A percentile compares a stretch with the other conserved stretches of the same genome.
These are phyloP conservation scores for Bipolaris zeicola DNA, from an alignment of 2,329 filamentous ascomycete genomes.

Conservation along the genomic window DNA sequence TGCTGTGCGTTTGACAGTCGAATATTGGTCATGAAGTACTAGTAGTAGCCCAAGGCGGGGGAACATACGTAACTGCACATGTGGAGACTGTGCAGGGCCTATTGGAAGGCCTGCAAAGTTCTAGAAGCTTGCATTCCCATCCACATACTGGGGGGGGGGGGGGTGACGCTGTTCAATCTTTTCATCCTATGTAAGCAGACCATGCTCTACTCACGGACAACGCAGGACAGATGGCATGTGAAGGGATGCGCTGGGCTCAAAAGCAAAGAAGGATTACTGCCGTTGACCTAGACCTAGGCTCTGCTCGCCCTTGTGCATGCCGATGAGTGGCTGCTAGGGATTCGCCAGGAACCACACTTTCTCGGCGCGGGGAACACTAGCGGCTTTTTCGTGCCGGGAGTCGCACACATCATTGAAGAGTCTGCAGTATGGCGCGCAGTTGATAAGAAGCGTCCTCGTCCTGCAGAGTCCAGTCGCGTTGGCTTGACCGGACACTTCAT, in stretches of 20 bases:
- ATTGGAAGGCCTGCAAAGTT: constrained; percentile 23
- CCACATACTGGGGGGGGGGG: not conserved
- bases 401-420: constrained; percentile 20
- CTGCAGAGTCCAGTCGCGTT: not conserved
- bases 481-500: not conserved
- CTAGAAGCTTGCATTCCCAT: constrained; percentile 9
- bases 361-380: constrained; percentile 35
- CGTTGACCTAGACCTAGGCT: not conserved
- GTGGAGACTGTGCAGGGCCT: constrained; percentile 17
- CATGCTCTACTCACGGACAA: not conserved
- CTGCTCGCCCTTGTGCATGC: constrained; percentile 14
- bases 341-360: constrained; percentile 29
- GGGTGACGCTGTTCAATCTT: not conserved
- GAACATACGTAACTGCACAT: constrained; percentile 20
- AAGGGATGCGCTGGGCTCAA: too few relatives aligned
- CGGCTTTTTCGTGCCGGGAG: constrained; percentile 20
- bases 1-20: not conserved
- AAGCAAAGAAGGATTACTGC: constrained; percentile 1
- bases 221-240: not conserved
- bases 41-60: constrained; percentile 13
- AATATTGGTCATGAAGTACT: constrained; percentile 4
- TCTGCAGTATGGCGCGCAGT: constrained; percentile 14
- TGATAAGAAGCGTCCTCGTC: not conserved
- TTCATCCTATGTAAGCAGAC: not conserved
- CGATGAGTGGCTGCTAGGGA: constrained; percentile 23